These are phyloP conservation scores for Ophiognomonia clavigignenti-juglandacearum DNA, from an alignment of 2,329 filamentous ascomycete species.

Conservation along the genomic window DNA sequence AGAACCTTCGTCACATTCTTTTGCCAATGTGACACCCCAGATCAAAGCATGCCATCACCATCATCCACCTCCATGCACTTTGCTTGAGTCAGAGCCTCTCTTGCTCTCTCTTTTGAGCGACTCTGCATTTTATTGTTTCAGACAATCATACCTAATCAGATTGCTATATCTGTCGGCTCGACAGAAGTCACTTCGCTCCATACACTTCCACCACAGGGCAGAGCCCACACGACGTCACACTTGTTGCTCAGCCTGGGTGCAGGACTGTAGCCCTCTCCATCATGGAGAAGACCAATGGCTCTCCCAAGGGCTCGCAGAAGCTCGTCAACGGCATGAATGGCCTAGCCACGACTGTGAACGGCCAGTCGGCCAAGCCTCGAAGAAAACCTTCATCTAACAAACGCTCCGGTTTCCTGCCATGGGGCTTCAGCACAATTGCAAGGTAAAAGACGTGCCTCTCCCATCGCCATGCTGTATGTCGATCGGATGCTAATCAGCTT, in stretches of 20 bases:
- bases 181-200: neutral
- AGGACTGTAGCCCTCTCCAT: conserved; percentile 16
- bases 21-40: neutral
- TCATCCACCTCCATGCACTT: neutral
- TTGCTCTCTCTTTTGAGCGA: neutral
- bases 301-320: conserved; percentile 26
- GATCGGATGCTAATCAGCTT: neutral
- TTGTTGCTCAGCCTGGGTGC: conserved; percentile 1
- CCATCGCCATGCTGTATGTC: neutral
- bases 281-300: conserved; percentile 39
- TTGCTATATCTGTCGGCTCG: neutral
- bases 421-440: conserved; percentile 45
- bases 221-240: neutral
- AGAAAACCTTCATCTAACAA: conserved; percentile 23
- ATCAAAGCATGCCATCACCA: neutral
- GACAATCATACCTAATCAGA: neutral
- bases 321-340: conserved; percentile 23
- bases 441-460: conserved; percentile 38
- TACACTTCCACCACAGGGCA: neutral
- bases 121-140: neutral
- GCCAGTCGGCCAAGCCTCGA: conserved; percentile 29
- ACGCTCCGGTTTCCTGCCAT: conserved; percentile 28
- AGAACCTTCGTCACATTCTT: neutral
- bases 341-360: conserved; percentile 29
- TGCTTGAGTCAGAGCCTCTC: neutral